phyloP scores from a whole-genome alignment of 2,329 filamentous ascomycete species.

The Colletotrichum tabaci region DNA sequence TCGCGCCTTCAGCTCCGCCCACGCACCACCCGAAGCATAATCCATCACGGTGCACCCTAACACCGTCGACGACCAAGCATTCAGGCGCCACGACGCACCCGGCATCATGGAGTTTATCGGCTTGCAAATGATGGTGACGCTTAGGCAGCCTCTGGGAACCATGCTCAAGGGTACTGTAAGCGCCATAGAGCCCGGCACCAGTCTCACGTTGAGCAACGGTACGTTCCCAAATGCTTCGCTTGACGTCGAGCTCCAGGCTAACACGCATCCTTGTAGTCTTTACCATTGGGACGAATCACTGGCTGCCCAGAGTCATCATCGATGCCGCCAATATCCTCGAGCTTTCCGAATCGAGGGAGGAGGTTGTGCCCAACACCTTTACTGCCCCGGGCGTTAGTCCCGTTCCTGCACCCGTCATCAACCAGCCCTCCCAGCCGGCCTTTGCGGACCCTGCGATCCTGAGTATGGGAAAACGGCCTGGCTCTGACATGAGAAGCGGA shows the following conservation, averaged over 20 bases:
- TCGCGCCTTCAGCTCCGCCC: background rate
- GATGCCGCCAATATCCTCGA: slow-evolving; percentile 62
- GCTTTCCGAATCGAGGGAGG: slow-evolving; percentile 57
- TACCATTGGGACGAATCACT: slow-evolving; percentile 56
- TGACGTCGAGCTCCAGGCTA: slow-evolving; percentile 1
- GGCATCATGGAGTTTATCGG: slow-evolving; percentile 80
- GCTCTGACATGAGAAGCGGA: slow-evolving; percentile 46
- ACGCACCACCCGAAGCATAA: background rate
- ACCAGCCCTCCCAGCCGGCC: slow-evolving; percentile 53
- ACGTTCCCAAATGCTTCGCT: slow-evolving; percentile 47
- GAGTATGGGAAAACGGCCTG: slow-evolving; percentile 70
- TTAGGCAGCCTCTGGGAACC: slow-evolving; percentile 75
- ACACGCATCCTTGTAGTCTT: slow-evolving; percentile 52
- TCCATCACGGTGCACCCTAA: slow-evolving; percentile 21
- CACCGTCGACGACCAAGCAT: slow-evolving; percentile 25
- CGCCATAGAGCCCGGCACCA: slow-evolving; percentile 76
- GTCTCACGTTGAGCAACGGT: slow-evolving; percentile 82
- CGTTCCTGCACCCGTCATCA: slow-evolving; percentile 46
- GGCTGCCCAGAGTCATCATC: slow-evolving; percentile 60
- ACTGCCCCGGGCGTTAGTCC: slow-evolving; percentile 46
- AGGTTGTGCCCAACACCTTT: slow-evolving; percentile 49
- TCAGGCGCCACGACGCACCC: slow-evolving; percentile 32
- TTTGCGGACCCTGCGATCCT: slow-evolving; percentile 90
- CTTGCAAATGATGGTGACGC: slow-evolving; percentile 80
- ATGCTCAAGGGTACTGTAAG: slow-evolving; percentile 80